Base-by-base conservation (phyloP, 1,139 yeast genomes). In the Diutina neorugosa region DNA sequence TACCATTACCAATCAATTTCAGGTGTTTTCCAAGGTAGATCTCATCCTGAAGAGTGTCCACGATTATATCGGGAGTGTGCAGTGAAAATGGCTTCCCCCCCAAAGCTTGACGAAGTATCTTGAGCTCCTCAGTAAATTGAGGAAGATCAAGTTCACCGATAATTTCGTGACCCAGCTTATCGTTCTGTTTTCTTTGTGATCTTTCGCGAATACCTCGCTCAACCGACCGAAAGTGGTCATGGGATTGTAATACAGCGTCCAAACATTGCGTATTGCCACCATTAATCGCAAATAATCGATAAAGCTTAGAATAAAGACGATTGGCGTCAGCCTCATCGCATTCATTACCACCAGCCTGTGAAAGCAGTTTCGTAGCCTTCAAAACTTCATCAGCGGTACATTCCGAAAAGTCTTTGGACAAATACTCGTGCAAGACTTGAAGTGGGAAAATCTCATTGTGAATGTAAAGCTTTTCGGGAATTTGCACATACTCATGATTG, bases 241-340 rank as follows among this genome's bases (percentile, higher is more conserved):
- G 68, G 43, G 66, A 66, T 14, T 60, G 60, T 46, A 69, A 56
- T 2, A 71, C 60, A 2, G 68, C 60, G 40, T 52, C 7, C 66
- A 60, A 40, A 21, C 51, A 40, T 12, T 21, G 18, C 14, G 43
- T 23, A 8, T 49, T 21, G 12, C 25, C 25, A 18, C 42, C 37
- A 21, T 49, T 37, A 2, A 19, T 11, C n/a, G 43, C 42, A 49
- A 49, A 49, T 16, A 23, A 16, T n/a, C 31, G 19, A 11, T 40
- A 56, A 56, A 58, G 59, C 12, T 67, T 58, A 5, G 60, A 48
- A 52, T 63, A 61, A 9, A 55, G 52, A 1, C 63, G 61, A 37
- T 63, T 59, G n/a, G 62, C 54, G 40, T 53, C 46, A 14, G 44
- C 52, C 19, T 27, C 41, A 40, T 48, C 56, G 5, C 55, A 47